Base-by-base conservation (phyloP, 2,329 filamentous ascomycete genomes). In the Paraphoma sp. region DNA sequence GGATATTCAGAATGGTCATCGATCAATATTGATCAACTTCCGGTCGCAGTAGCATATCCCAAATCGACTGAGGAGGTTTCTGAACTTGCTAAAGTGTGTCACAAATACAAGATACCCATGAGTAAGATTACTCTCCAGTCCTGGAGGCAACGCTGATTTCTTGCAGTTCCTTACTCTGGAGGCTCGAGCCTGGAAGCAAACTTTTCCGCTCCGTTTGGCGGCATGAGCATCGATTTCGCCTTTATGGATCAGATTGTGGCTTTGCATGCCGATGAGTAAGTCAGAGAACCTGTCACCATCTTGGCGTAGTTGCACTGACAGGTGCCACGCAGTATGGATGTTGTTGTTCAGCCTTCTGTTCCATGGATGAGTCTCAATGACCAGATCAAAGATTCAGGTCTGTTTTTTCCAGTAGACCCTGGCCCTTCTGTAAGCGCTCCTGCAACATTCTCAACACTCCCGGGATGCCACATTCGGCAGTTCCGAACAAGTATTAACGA, bases 401-500 rank as follows among this genome's bases (percentile, higher is more conserved):
- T 97, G 1, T 97, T 97, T 79, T 96, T 97, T 72, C 93, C 93
- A 1, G 88, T 96, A 11, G 93, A 97, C 69, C 93, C 93, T 11
- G 91, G 91, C 73, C 89, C 89, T 38, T 79, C 77, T 18, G 75
- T 77, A 65, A 65, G 74, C 69, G 36, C 48, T 48, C 47, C 50
- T 42, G 40, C 45, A 51, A 23, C 16, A 14, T 51, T 49, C 48
- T 23, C 46, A 51, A 55, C 44, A 52, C 31, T 33, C 16, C 45
- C 45, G 62, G 60, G 63, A 28, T 57, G 51, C 30, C 58, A 56
- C 16, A 58, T 60, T 47, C 29, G 33, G 56, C 52, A 57, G 63
- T 57, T 41, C 63, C 60, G 56, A 48, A 53, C 48, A 30, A 38
- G 50, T 63, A 59, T 56, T 74, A 57, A 71, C 55, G 41, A 56